Evolutionary conservation across 2,329 filamentous ascomycete genomes (phyloP).

Genomic region (Calycina herbarum): DNA sequence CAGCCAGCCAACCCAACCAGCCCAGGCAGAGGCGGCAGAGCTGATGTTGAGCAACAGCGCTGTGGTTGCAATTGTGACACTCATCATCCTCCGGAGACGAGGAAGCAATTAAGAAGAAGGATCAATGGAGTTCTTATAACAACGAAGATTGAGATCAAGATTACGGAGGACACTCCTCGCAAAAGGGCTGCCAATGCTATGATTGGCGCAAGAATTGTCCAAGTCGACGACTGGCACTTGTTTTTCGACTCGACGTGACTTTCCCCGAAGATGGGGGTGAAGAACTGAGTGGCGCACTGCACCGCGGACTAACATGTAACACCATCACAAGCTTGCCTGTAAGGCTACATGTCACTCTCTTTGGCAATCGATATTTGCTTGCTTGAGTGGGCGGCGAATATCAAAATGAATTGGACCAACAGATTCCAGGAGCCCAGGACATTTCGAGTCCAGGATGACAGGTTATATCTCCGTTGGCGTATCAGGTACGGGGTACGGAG

Average conservation of each 20-base stretch:
- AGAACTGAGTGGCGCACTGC: background rate
- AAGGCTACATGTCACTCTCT: background rate
- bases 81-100: slow-evolving; percentile 17
- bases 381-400: background rate
- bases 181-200: background rate
- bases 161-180: background rate
- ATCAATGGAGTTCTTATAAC: slow-evolving; percentile 15
- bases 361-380: background rate
- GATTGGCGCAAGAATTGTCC: slow-evolving; percentile 16
- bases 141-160: background rate
- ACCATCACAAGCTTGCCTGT: slow-evolving; percentile 2
- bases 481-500: slow-evolving; percentile 3
- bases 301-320: background rate
- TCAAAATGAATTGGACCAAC: background rate
- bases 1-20: too few species aligned
- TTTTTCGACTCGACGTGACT: background rate
- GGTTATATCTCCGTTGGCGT: slow-evolving; percentile 1
- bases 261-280: background rate
- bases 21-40: slow-evolving; percentile 1
- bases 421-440: background rate
- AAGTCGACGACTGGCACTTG: slow-evolving; percentile 6
- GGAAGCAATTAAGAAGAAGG: slow-evolving; percentile 15
- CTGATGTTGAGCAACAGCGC: slow-evolving; percentile 9
- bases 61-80: slow-evolving; percentile 5
- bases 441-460: background rate